Evolutionary conservation across 495 filamentous ascomycete genomes (phyloP), one percentile per base, ranked within the genome.

Genomic region (Penicillium diatomitis): DNA sequence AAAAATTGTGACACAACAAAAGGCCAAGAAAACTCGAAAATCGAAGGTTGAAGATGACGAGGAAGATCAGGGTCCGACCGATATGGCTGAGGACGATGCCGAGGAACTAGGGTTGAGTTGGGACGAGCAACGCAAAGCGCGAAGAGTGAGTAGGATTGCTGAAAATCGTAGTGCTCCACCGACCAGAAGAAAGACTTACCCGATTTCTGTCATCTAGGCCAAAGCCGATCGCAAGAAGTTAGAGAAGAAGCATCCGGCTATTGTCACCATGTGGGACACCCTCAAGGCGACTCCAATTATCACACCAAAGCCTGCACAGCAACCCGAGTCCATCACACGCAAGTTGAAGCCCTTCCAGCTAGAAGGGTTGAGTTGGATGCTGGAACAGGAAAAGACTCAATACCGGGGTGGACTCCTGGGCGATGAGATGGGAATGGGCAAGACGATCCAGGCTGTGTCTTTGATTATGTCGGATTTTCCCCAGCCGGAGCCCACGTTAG

Each of bases 341-440:
- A 82, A 80, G 34, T 72, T 98, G 43, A 92, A 96, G 64, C 82
- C 84, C 2, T 97, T 96, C 64, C 92, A 98, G 56, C 82, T 94
- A 10, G 85, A 96, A 65, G 92, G 92, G 5, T 68, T 98, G 35
- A 82, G 88, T 49, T 98, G 92, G 92, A 91, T 98, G 86, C 81
- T 76, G 49, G 78, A 71, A 38, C 94, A 96, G 72, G 92, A 98
- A 59, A 72, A 86, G 63, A 86, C 84, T 2, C 63, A 82, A 46
- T 98, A 88, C 72, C 84, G 81, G 52, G 92, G 92, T 33, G 92
- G 92, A 7, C 72, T 98, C 30, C 73, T 98, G 5, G 92, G 91
- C 40, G 92, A 97, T 57, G 89, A 95, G 62, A 96, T 96, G 90
- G 90, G 90, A 12, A 92, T 97, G 78, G 92, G 92, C 31, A 98